Evolutionary conservation across 2,329 filamentous ascomycete genomes (phyloP), one percentile per base, ranked within the genome.

Genomic region (Fusarium succisae): DNA sequence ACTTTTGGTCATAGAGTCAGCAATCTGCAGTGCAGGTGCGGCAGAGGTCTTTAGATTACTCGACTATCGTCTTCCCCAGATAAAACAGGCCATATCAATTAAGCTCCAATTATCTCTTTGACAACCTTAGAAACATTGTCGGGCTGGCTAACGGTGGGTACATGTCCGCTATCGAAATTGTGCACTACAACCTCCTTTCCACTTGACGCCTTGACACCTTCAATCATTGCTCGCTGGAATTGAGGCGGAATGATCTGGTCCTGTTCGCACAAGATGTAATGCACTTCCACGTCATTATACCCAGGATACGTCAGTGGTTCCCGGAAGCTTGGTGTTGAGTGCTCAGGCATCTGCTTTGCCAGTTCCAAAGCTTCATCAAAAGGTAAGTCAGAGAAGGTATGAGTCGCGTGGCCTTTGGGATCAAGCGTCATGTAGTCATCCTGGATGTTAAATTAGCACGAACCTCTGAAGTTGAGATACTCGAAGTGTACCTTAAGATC

Each of bases 251-350:
- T 67, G 5, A 61, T 38, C 18, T 37, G 30, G 8, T 73, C 71
- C 38, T 70, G 43, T 14, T 70, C 66, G 11, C 72, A 75, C 2
- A 75, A 38, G 5, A 75, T 61, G 7, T 74, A 74, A 17, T 74
- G 57, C 8, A 72, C 68, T 5, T 75, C 45, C 5, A 75, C 71
- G 5, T 75, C 68, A 9, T 74, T 69, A 3, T 75, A 75, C 0
- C 72, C 72, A 37, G 72, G 41, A 6, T 74, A 74, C 0, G 61
- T 75, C 32, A 75, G 18, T 22, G 64, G 64, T 3, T 75, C 72
- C 13, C 44, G 43, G 22, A 75, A 74, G 38, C 72, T 75, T 6
- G 57, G 15, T 1, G 68, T 74, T 6, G 72, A 74, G 41, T 75
- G 71, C 6, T 58, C 53, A 0, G 38, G 24, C 68, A 74, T 69